Evolutionary conservation across 768 basidiomycete genomes (phyloP).

Genomic region (Tubosaeta sp.): DNA sequence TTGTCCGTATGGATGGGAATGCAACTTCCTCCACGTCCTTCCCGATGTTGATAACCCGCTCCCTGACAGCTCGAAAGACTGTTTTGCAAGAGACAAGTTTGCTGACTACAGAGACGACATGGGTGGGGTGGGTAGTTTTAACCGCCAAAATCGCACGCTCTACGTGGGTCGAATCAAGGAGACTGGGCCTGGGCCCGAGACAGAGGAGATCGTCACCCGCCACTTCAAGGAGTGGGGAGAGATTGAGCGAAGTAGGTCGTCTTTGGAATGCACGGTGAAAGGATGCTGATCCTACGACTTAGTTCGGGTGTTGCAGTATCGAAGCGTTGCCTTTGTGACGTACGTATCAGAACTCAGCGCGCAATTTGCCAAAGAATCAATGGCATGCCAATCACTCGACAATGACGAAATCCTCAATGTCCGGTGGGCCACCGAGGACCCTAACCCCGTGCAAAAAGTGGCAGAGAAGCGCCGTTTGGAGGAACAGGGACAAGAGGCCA

Average conservation of each 20-base stretch:
- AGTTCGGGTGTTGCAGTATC: constrained; percentile 91
- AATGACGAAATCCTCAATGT: constrained; percentile 98
- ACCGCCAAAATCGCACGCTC: constrained; percentile 87
- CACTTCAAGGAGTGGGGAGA: constrained; percentile 97
- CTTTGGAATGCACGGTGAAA: not conserved
- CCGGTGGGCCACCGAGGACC: constrained; percentile 98
- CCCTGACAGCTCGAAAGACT: constrained; percentile 93
- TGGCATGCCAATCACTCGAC: constrained; percentile 97
- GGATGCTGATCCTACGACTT: constrained; percentile 8
- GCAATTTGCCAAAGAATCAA: constrained; percentile 96
- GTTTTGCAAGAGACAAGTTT: constrained; percentile 96
- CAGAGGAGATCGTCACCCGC: constrained; percentile 82
- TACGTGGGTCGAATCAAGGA: constrained; percentile 95
- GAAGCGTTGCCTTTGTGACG: constrained; percentile 96
- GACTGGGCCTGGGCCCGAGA: constrained; percentile 82
- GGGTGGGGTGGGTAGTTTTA: constrained; percentile 98
- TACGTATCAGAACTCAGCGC: constrained; percentile 83
- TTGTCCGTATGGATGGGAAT: constrained; percentile 98
- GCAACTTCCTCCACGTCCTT: constrained; percentile 90
- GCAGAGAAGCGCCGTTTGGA: constrained; percentile 82
- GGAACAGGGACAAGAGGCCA: constrained; percentile 81
- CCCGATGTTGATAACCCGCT: constrained; percentile 66
- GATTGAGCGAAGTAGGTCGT: constrained; percentile 78
- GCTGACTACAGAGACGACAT: constrained; percentile 98
- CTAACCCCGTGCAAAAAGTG: constrained; percentile 87